Base-by-base conservation (phyloP, 148 eudicot genomes). In the Salicornia ramosissima region DNA sequence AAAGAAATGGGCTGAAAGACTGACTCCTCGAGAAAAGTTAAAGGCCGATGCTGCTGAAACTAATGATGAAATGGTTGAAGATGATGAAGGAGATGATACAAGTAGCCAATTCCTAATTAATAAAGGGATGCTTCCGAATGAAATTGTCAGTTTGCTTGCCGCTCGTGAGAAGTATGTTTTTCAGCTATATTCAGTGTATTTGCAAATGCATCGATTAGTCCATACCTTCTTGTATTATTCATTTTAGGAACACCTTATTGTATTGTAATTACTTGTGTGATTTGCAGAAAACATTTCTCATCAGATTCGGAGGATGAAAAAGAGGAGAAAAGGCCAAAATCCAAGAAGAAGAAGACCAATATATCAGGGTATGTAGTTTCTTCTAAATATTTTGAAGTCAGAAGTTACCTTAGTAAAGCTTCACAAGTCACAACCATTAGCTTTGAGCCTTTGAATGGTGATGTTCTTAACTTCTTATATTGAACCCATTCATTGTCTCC, bases 291-390 rank as follows among this genome's bases (percentile, higher is more conserved):
- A 80, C 87, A 89, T 56, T 95, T 95, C 71, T 70, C 76, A 39
- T 94, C 99, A 34, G 99, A 95, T 78, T 84, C 97, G 6, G 99
- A 95, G 77, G 96, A 87, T 55, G 96, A 93, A 59, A 74, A 76
- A 54, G 56, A 47, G 11, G 81, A 74, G 76, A 82, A 79, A 60
- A 82, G 73, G 65, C 62, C 31, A 54, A 77, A 72, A 62, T 67
- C 82, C 5, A 91, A 81, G 80, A 95, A 82, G 88, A 91, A 83
- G 77, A 83, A 73, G 78, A 29, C 56, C 43, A 85, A 85, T 65
- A 71, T 52, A 58, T 80, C 85, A 47, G 91, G 99, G 99, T 95
- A 79, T 75, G 64, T n/a, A n/a, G n/a, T n/a, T n/a, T n/a, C n/a
- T n/a, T n/a, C n/a, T n/a, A n/a, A n/a, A n/a, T n/a, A n/a, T n/a